These are phyloP conservation scores for Trichoderma virens DNA, from an alignment of 495 filamentous ascomycete species.

Conservation along the genomic window DNA sequence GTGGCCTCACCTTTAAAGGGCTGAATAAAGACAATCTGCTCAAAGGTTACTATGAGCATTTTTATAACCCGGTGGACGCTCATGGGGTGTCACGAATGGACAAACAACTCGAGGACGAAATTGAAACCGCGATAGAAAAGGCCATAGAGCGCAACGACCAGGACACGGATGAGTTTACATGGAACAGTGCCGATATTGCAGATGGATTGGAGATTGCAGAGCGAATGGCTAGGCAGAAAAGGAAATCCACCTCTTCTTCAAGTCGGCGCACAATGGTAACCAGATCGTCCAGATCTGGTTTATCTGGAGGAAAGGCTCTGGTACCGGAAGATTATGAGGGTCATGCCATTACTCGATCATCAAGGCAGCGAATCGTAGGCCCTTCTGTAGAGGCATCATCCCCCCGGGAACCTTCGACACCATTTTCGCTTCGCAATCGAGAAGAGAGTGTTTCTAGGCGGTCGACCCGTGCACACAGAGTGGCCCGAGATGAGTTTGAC, in stretches of 20 bases:
- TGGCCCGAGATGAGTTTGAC: too few species aligned
- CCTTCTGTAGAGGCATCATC: too few species aligned
- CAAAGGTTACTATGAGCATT: conserved; percentile 56
- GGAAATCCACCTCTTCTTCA: not conserved
- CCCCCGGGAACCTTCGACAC: too few species aligned
- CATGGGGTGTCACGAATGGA: conserved; percentile 58
- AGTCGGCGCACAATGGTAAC: not conserved
- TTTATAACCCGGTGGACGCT: conserved; percentile 57
- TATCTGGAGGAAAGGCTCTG: too few species aligned
- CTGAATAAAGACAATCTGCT: conserved; percentile 57
- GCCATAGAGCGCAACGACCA: conserved; percentile 52
- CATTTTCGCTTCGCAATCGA: too few species aligned
- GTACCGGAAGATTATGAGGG: too few species aligned
- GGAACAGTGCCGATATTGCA: conserved; percentile 27
- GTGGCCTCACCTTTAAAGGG: conserved; percentile 38
- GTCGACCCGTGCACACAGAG: too few species aligned
- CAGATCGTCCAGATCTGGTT: too few species aligned
- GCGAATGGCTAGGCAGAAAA: not conserved
- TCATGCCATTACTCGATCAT: too few species aligned
- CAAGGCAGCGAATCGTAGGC: too few species aligned
- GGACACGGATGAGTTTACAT: conserved; percentile 49
- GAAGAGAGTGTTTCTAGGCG: too few species aligned
- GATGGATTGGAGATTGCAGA: conserved; percentile 19
- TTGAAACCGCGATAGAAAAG: conserved; percentile 42
- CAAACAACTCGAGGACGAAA: conserved; percentile 51